Evolutionary conservation across 2,329 filamentous ascomycete genomes (phyloP).

Genomic region (Ophiostoma piceae): DNA sequence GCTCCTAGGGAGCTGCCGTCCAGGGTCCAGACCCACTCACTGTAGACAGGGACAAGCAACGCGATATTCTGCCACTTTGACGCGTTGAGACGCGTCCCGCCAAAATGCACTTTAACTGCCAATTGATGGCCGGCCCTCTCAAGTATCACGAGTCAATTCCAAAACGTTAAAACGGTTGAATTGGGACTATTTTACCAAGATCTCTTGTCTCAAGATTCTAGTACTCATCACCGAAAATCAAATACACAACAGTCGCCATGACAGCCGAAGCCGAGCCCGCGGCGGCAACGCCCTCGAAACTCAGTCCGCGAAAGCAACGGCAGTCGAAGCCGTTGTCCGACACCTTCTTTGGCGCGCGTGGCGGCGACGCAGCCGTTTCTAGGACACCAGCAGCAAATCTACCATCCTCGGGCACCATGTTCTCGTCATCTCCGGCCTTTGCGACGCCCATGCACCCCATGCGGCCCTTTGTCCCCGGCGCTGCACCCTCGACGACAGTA

Average conservation of each 20-base stretch:
- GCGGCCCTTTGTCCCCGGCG: constrained; percentile 53
- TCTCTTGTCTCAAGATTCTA: neutral
- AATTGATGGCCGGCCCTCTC: neutral
- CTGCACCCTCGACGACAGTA: constrained; percentile 38
- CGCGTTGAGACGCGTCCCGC: constrained; percentile 26
- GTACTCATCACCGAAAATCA: neutral
- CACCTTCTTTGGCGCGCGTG: constrained; percentile 36
- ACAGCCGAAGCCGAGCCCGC: constrained; percentile 25
- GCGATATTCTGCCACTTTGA: constrained; percentile 25
- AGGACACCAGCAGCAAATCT: constrained; percentile 30
- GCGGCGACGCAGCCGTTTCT: constrained; percentile 27
- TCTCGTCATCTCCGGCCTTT: constrained; percentile 87
- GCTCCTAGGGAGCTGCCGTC: neutral
- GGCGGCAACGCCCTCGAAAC: constrained; percentile 21
- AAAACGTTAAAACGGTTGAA: neutral
- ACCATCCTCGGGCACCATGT: constrained; percentile 54
- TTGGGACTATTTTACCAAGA: neutral
- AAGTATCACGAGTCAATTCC: neutral
- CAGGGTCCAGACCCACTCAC: neutral
- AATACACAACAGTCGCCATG: constrained; percentile 25
- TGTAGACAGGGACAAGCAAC: neutral
- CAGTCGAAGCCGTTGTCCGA: constrained; percentile 34
- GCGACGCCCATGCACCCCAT: constrained; percentile 79
- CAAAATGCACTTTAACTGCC: constrained; percentile 16
- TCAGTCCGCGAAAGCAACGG: constrained; percentile 31